Base-by-base conservation (phyloP, 2,329 filamentous ascomycete species). In the Fusarium nanum region DNA sequence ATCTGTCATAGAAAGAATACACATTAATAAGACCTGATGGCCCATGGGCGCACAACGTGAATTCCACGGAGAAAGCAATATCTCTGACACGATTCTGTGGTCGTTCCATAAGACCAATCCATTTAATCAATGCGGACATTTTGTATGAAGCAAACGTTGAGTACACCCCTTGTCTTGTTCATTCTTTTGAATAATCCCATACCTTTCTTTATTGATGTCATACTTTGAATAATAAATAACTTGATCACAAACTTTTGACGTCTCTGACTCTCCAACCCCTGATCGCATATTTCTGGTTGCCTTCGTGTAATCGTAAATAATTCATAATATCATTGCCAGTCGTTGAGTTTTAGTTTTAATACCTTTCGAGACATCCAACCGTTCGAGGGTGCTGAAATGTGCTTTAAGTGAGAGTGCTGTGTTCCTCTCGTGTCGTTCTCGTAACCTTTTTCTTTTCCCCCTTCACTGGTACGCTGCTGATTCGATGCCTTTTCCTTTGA, bases 401-500 rank as follows among this genome's bases (percentile, higher is more conserved):
- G 41, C 37, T 41, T 34, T 32, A 56, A 59, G 14, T 48, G 67
- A 73, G 73, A 73, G 73, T 75, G 45, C 73, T 76, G 73, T 75
- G 6, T 67, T 71, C 73, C 73, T 75, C 73, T 75, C 73, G 20
- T 57, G 25, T 37, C 13, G 44, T 46, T 53, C 57, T 46, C 32
- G 41, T 13, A 10, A 25, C 6, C 11, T 25, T 10, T n/a, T 16
- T 32, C 28, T 54, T 18, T 28, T 23, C 6, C 28, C 27, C 28
- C 28, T 28, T 67, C 30, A 68, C 41, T 47, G 53, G 37, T 56
- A 66, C 14, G 55, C 57, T 13, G 64, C 41, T 13, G 64, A 71
- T 34, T 79, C 77, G 4, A 76, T 65, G 2, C 72, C 75, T 60
- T 82, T 82, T 11, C 78, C 79, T 65, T 81, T 81, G 40, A 66